phyloP scores from a whole-genome alignment of 257 asterid species.

The Nicotiana sylvestris region DNA sequence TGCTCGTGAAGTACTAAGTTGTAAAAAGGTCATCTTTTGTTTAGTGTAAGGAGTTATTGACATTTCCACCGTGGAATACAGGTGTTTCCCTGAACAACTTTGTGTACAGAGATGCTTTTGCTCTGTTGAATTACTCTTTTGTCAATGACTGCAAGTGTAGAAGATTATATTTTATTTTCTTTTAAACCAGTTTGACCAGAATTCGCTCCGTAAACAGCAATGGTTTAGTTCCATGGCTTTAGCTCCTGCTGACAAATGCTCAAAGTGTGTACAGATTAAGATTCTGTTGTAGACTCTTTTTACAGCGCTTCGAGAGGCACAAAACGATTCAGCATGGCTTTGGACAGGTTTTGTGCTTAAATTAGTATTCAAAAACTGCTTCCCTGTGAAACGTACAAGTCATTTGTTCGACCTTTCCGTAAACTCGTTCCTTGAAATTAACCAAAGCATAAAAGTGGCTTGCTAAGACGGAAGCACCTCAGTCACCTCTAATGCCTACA shows the following conservation, averaged over 20 bases:
- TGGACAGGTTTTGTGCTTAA: background rate
- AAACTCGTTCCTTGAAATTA: background rate
- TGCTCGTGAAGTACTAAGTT: no score
- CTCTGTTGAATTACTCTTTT: background rate
- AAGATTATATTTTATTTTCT: background rate
- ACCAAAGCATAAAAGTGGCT: background rate
- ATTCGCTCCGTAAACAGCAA: background rate
- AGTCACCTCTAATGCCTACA: background rate
- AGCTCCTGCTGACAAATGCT: background rate
- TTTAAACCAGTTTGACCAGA: background rate
- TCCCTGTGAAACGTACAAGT: background rate
- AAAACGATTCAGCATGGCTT: background rate
- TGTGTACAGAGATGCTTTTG: background rate
- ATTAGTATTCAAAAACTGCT: background rate
- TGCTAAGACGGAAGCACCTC: background rate
- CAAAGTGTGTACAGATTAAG: background rate
- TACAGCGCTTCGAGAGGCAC: background rate
- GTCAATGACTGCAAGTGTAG: background rate
- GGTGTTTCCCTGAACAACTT: background rate
- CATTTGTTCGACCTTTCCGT: background rate
- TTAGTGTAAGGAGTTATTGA: background rate
- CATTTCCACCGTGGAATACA: background rate
- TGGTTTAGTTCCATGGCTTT: background rate
- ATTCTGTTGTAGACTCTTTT: background rate
- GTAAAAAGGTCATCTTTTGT: no score